Evolutionary conservation across 1,284 basidiomycete genomes (phyloP).

Genomic region (Xerocomus amazonicus): DNA sequence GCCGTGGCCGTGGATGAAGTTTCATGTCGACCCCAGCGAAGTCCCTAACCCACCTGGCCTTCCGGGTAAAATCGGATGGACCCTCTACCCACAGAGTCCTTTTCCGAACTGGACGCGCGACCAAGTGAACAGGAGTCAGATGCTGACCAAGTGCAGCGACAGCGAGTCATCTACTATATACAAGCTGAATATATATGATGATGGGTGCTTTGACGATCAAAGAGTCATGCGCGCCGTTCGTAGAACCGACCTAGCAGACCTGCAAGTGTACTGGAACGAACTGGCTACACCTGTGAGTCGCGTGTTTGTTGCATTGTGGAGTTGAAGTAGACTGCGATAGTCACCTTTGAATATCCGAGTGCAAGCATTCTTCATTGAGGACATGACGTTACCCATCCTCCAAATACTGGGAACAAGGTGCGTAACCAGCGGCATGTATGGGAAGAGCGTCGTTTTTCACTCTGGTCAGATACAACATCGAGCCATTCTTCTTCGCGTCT

Average conservation of each 20-base stretch:
- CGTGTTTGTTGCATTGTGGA: neutral
- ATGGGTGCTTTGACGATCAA: constrained; percentile 29
- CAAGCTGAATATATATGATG: constrained; percentile 38
- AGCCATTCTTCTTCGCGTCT: constrained; percentile 58
- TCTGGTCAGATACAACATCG: constrained; percentile 33
- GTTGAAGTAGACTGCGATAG: constrained; percentile 21
- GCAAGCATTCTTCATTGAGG: constrained; percentile 48
- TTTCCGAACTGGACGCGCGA: constrained; percentile 48
- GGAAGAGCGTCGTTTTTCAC: constrained; percentile 7
- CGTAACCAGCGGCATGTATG: neutral
- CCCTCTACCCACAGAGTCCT: constrained; percentile 42
- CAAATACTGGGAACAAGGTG: constrained; percentile 52
- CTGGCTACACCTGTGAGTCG: constrained; percentile 19
- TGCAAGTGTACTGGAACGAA: constrained; percentile 20
- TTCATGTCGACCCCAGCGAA: constrained; percentile 17
- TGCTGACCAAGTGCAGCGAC: constrained; percentile 27
- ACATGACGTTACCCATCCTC: constrained; percentile 43
- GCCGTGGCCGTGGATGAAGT: constrained; percentile 36
- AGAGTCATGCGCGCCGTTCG: constrained; percentile 8
- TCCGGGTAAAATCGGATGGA: constrained; percentile 15
- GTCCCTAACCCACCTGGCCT: constrained; percentile 1
- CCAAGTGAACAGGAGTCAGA: constrained; percentile 41
- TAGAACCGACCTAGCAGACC: constrained; percentile 2
- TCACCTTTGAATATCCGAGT: constrained; percentile 36
- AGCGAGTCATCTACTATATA: constrained; percentile 35